Percentiles rank a stretch among this genome's conserved stretches.
Conservation (phyloP, 2,329 filamentous ascomycete genomes). For the Neonectria hederae region DNA sequence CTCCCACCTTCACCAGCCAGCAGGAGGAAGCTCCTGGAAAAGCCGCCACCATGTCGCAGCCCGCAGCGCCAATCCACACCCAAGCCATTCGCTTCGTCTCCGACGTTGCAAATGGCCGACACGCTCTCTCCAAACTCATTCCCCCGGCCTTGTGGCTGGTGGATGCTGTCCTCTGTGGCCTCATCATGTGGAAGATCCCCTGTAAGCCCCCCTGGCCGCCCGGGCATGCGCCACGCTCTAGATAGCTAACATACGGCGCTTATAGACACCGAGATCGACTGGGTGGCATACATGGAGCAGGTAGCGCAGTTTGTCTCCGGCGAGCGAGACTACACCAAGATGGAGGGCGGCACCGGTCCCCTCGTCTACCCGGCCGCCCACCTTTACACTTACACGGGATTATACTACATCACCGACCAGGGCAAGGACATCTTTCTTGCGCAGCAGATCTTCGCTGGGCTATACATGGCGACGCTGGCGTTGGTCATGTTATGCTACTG, state of each 20-base stretch:
- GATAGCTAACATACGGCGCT: constrained; percentile 15
- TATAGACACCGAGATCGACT: constrained; percentile 95
- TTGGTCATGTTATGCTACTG: constrained; percentile 87
- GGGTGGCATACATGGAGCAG: constrained; percentile 97
- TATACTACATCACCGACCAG: constrained; percentile 80
- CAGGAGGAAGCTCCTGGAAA: constrained; percentile 3
- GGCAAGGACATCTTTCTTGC: constrained; percentile 81
- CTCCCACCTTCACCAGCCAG: constrained; percentile 24
- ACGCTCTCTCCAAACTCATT: constrained; percentile 59
- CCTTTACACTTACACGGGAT: constrained; percentile 85
- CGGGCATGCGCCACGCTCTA: not conserved
- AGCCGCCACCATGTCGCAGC: constrained; percentile 42
- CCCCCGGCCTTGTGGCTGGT: constrained; percentile 71
- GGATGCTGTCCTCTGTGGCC: constrained; percentile 76
- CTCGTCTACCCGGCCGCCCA: constrained; percentile 95
- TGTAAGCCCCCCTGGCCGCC: constrained; percentile 65
- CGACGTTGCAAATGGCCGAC: constrained; percentile 59
- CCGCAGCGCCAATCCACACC: constrained; percentile 35
- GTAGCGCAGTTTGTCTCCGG: constrained; percentile 80
- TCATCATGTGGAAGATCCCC: constrained; percentile 83
- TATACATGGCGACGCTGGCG: constrained; percentile 81
- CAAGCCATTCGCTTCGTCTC: constrained; percentile 46
- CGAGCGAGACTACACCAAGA: constrained; percentile 87
- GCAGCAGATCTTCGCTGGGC: constrained; percentile 82
- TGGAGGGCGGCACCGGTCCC: constrained; percentile 89